A percentile compares a stretch with the other conserved stretches of the same genome.
phyloP scores from a whole-genome alignment of 306 rosid species.

The Erythrophleum fordii region DNA sequence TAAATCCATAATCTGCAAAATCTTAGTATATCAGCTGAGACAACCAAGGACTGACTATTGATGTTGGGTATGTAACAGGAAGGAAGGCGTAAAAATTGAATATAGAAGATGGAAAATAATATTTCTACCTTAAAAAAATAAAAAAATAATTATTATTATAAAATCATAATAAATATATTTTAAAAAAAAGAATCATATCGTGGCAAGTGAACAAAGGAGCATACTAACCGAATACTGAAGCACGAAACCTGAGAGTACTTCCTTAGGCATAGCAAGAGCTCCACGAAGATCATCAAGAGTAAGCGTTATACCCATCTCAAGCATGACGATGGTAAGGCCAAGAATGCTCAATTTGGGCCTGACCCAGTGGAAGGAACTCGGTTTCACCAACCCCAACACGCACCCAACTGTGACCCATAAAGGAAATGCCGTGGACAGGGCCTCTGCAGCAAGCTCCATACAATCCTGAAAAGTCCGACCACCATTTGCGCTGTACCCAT shows the following conservation, averaged over 20 bases:
- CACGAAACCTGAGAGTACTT: conserved; percentile 67
- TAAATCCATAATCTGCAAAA: background rate
- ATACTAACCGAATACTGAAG: conserved; percentile 87
- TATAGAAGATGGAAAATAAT: no score
- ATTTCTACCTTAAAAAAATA: no score
- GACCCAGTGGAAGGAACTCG: conserved; percentile 71
- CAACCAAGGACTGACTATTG: background rate
- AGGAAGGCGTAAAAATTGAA: no score
- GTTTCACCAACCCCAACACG: conserved; percentile 62
- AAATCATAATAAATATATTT: no score
- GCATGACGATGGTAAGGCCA: conserved; percentile 72
- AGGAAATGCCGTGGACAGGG: conserved; percentile 71
- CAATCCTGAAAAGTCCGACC: conserved; percentile 58
- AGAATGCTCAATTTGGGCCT: conserved; percentile 58
- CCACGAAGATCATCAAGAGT: conserved; percentile 81
- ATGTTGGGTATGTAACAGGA: background rate
- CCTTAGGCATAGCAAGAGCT: conserved; percentile 81
- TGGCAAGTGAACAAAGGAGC: no score
- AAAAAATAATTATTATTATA: no score
- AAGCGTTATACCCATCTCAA: conserved; percentile 97
- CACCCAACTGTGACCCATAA: conserved; percentile 84
- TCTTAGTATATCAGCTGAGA: background rate
- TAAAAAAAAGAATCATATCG: no score
- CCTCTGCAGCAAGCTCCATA: conserved; percentile 60
- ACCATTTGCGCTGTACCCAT: no score